These are phyloP conservation scores for Tilletia horrida DNA, from an alignment of 1,284 basidiomycete genomes.

Conservation along the genomic window DNA sequence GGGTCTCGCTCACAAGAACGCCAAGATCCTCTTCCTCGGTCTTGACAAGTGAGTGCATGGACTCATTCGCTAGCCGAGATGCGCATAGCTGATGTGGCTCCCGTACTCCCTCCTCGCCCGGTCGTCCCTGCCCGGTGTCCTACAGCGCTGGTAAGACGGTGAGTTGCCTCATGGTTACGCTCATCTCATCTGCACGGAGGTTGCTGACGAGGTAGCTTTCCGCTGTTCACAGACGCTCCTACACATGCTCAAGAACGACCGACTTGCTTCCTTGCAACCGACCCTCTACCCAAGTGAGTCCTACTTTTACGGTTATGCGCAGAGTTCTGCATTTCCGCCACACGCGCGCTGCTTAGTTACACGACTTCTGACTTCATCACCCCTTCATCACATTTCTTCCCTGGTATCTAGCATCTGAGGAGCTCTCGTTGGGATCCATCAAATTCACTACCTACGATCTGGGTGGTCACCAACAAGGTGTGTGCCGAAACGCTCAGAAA, in stretches of 20 bases:
- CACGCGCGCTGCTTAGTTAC: not conserved
- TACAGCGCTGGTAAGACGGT: slow-evolving; percentile 88
- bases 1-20: slow-evolving; percentile 88
- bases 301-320: not conserved
- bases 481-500: slow-evolving; percentile 43
- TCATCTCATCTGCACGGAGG: not conserved
- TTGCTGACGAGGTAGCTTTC: not conserved
- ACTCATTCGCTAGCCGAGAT: not conserved
- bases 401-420: slow-evolving; percentile 76
- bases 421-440: slow-evolving; percentile 95
- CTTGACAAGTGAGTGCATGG: slow-evolving; percentile 69
- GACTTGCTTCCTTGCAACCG: slow-evolving; percentile 93
- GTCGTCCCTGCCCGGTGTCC: slow-evolving; percentile 25
- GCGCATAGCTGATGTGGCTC: not conserved
- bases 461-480: slow-evolving; percentile 94
- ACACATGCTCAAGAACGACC: slow-evolving; percentile 99
- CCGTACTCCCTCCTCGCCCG: not conserved
- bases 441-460: slow-evolving; percentile 99
- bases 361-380: not conserved
- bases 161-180: slow-evolving; percentile 47
- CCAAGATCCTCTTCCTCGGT: slow-evolving; percentile 96
- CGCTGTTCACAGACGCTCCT: slow-evolving; percentile 71
- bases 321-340: not conserved
- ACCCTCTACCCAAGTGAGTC: slow-evolving; percentile 93
- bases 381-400: not conserved